Evolutionary conservation across 192 early-diverging fungal genomes (phyloP).

Genomic region (Backusella circina): DNA sequence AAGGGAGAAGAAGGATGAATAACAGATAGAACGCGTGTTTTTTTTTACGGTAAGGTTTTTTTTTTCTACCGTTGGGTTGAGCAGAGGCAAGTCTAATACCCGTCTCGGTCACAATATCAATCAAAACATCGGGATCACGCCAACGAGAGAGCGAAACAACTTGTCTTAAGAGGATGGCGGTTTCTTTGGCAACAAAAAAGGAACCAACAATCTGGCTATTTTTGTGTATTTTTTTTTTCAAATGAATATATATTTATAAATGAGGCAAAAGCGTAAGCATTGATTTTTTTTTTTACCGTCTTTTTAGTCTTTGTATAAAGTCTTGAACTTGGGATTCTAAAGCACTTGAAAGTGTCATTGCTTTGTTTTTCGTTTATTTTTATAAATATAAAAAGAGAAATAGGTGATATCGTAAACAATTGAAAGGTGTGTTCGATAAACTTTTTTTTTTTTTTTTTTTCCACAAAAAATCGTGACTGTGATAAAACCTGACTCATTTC

Average conservation of each 20-base stretch:
- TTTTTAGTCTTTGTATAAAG: slow-evolving; percentile 37
- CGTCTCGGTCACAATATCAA: slow-evolving; percentile 62
- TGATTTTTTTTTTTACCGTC: slow-evolving; percentile 39
- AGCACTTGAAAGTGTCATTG: slow-evolving; percentile 4
- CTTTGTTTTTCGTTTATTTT: neutral
- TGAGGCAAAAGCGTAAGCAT: neutral
- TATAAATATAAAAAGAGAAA: neutral
- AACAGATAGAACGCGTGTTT: neutral
- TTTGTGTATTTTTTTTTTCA: neutral
- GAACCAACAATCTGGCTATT: slow-evolving; percentile 64
- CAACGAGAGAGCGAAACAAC: slow-evolving; percentile 76
- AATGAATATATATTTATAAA: neutral
- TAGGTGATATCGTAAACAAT: neutral
- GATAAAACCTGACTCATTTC: neutral
- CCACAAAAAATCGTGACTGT: neutral
- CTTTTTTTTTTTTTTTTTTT: too few relatives aligned
- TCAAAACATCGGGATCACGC: slow-evolving; percentile 58
- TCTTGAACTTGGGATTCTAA: slow-evolving; percentile 39
- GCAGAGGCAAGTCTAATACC: slow-evolving; percentile 66
- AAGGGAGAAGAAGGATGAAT: too few relatives aligned
- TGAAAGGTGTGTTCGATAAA: too few relatives aligned
- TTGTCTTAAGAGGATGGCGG: slow-evolving; percentile 69
- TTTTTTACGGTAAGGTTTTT: too few relatives aligned
- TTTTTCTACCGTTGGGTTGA: slow-evolving; percentile 55
- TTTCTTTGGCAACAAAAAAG: slow-evolving; percentile 65